A percentile compares a stretch with the other conserved stretches of the same genome.
These are phyloP conservation scores for Eucalyptus tenuipes DNA, from an alignment of 345 rosid genomes.

Conservation along the genomic window DNA sequence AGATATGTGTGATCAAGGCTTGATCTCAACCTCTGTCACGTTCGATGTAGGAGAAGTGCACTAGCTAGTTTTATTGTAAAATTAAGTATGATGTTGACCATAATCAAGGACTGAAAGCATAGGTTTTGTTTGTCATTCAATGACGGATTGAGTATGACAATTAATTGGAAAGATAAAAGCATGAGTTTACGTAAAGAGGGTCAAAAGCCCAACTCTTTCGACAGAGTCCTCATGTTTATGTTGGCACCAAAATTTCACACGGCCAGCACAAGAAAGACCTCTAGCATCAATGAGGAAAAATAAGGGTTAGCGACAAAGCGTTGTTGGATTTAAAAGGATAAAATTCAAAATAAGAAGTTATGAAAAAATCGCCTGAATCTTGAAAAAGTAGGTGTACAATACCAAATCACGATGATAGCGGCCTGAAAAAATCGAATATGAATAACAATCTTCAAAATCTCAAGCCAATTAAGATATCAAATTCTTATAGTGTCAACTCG, in stretches of 20 bases:
- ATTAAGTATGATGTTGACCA: neutral
- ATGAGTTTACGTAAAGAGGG: neutral
- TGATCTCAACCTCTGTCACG: neutral
- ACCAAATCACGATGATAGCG: neutral
- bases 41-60: neutral
- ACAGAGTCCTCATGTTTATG: neutral
- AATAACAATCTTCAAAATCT: neutral
- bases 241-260: neutral
- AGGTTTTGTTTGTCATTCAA: neutral
- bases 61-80: neutral
- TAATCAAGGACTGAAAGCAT: neutral
- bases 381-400: neutral
- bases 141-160: neutral
- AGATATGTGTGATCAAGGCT: neutral
- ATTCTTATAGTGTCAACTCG: too few relatives aligned
- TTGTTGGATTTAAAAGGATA: neutral
- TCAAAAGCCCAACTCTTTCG: neutral
- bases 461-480: neutral
- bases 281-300: neutral
- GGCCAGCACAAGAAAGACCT: neutral
- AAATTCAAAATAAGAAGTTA: neutral
- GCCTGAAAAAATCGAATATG: neutral
- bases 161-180: neutral
- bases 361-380: neutral
- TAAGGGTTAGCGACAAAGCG: neutral